A percentile compares a stretch with the other conserved stretches of the same genome.
Evolutionary conservation across 352 stramenopile species (phyloP).

Genomic region (Thraustochytrium striatum): DNA sequence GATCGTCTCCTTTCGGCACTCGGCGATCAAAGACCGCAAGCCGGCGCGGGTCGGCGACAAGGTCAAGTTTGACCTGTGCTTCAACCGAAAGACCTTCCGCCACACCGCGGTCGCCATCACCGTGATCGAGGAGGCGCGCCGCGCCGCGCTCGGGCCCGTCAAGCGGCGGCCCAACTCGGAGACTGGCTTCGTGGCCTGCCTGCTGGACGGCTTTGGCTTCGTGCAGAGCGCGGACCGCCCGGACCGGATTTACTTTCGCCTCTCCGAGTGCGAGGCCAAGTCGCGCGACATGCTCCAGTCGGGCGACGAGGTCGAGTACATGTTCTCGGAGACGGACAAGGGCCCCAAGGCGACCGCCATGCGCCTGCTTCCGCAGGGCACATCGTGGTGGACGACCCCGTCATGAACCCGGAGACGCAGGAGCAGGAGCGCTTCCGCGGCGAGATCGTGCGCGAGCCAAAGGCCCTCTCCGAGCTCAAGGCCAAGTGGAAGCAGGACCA

Average conservation of each 20-base stretch:
- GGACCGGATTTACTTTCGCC: constrained; percentile 29
- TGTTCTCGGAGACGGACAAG: not conserved
- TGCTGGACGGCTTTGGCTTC: constrained; percentile 33
- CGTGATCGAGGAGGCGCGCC: not conserved
- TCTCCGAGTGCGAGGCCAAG: constrained; percentile 28
- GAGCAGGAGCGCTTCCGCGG: constrained; percentile 20
- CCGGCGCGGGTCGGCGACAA: constrained; percentile 21
- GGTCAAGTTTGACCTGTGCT: not conserved
- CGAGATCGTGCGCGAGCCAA: constrained; percentile 14
- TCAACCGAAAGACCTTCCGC: constrained; percentile 2
- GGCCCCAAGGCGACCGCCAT: constrained; percentile 11
- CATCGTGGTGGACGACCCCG: constrained; percentile 35
- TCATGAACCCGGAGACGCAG: not conserved
- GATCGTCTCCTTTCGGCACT: not conserved
- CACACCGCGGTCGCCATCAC: constrained; percentile 6
- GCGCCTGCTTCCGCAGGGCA: not conserved
- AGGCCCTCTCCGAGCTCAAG: not conserved
- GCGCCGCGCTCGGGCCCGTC: not conserved
- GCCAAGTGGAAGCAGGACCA: constrained; percentile 5
- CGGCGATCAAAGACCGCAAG: not conserved
- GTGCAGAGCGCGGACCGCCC: constrained; percentile 28
- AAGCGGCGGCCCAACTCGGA: constrained; percentile 13
- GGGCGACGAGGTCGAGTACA: constrained; percentile 36
- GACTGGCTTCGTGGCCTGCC: not conserved
- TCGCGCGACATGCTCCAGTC: not conserved